phyloP scores from a whole-genome alignment of 768 basidiomycete genomes.

The Lentinula sp. region DNA sequence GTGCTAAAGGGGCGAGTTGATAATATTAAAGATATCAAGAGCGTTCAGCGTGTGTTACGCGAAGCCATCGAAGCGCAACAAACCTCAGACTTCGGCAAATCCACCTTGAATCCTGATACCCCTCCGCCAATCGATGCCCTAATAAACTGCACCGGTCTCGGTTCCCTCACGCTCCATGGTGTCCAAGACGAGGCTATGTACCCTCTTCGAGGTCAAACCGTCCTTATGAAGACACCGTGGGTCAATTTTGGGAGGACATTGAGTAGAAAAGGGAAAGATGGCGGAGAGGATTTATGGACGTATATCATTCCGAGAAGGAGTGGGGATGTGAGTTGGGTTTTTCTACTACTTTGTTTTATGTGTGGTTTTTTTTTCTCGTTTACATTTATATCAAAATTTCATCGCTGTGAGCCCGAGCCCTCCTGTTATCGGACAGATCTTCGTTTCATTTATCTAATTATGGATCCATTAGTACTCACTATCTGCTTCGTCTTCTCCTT shows the following conservation, averaged over 20 bases:
- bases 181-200: conserved; percentile 53
- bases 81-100: not conserved
- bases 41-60: not conserved
- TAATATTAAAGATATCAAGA: conserved; percentile 53
- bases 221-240: conserved; percentile 46
- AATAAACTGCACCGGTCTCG: conserved; percentile 20
- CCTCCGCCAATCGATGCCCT: conserved; percentile 10
- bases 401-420: too few relatives aligned
- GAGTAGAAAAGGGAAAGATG: conserved; percentile 4
- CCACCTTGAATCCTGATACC: not conserved
- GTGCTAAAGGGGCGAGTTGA: conserved; percentile 45
- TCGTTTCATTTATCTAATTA: not conserved
- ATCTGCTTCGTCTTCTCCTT: not conserved
- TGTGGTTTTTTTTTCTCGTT: not conserved
- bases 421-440: too few relatives aligned
- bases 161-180: conserved; percentile 51
- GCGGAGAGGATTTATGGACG: conserved; percentile 19
- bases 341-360: conserved; percentile 9
- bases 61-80: not conserved
- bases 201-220: conserved; percentile 60
- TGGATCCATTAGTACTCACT: not conserved
- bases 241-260: conserved; percentile 21
- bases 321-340: conserved; percentile 20
- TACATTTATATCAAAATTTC: not conserved
- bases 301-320: conserved; percentile 65